Evolutionary conservation across 208 protist species (phyloP), one percentile per base, ranked within the genome.

Genomic region (Leishmania amazonensis): DNA sequence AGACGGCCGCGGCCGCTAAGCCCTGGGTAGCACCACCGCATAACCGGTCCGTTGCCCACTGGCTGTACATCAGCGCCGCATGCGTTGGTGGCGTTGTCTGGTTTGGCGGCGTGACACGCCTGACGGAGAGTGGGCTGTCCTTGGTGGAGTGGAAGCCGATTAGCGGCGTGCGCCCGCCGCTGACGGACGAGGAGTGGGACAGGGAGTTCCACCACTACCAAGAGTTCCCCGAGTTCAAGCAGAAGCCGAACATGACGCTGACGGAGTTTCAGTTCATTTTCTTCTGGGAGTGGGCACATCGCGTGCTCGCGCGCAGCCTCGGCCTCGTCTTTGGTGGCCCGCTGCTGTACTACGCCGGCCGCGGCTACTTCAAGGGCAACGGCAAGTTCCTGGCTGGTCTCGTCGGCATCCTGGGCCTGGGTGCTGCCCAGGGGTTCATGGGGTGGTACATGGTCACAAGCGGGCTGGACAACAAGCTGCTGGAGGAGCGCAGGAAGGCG

Each of bases 391-490:
- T 88, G 3, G 86, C 77, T 5, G 87, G 86, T 9, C 78, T 96
- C 31, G 19, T 91, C 38, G 93, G 93, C 45, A 89, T 96, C 31
- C 80, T 95, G 38, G 87, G 74, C 19, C 83, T 97, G 0, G 90
- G 94, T 38, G 95, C 86, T 0, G 91, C 90, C 40, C 96, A 99
- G 87, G 98, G 98, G 72, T 86, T 96, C 38, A 89, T 99, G 78
- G 99, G 99, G 11, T 99, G 99, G 99, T 99, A 98, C 88, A 99
- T 99, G 99, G 99, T 99, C 35, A 96, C 95, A 80, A 98, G 92
- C 76, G 99, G 99, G 19, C 93, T 99, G 9, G 95, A 99, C 76
- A 82, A 93, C 60, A 93, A 91, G 74, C 81, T 94, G 83, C 78
- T 96, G 19, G 89, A 97, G 78, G 91, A 97, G 86, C 83, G 85